Percentiles rank a stretch among this genome's conserved stretches.
phyloP scores from a whole-genome alignment of 2,329 filamentous ascomycete genomes.

The Claviceps paspali region DNA sequence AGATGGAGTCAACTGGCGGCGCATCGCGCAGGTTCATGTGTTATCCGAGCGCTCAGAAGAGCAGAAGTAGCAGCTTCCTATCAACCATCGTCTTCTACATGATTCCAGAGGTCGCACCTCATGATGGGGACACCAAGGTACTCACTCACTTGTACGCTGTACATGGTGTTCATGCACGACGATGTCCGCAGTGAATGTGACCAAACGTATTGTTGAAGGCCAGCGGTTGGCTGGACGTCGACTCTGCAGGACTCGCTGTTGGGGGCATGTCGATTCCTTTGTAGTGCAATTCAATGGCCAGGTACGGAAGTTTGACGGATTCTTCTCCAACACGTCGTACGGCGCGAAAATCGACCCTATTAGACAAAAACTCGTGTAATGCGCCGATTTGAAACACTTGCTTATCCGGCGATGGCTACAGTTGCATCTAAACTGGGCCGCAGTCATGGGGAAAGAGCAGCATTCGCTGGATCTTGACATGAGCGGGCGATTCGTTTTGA shows the following conservation, averaged over 20 bases:
- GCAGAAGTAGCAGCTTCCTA: neutral
- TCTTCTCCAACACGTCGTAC: neutral
- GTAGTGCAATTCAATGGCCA: neutral
- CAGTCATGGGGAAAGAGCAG: neutral
- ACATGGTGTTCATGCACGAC: conserved; percentile 1
- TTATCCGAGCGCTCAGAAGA: neutral
- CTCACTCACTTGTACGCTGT: neutral
- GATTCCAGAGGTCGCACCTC: neutral
- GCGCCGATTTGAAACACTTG: neutral
- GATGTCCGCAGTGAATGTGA: neutral
- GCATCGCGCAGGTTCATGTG: neutral
- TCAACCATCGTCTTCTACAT: neutral
- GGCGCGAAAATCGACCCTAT: neutral
- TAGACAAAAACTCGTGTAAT: neutral
- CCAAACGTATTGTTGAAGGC: neutral
- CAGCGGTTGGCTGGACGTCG: neutral
- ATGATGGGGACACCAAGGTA: neutral
- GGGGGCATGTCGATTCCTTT: neutral
- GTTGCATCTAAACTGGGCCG: neutral
- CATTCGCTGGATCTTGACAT: neutral
- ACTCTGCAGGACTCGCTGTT: neutral
- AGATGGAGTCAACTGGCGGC: neutral
- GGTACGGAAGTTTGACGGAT: neutral
- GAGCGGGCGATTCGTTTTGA: neutral
- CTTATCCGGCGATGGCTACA: neutral